These are phyloP conservation scores for Neonectria neomacrospora DNA, from an alignment of 2,329 filamentous ascomycete genomes.

Conservation along the genomic window DNA sequence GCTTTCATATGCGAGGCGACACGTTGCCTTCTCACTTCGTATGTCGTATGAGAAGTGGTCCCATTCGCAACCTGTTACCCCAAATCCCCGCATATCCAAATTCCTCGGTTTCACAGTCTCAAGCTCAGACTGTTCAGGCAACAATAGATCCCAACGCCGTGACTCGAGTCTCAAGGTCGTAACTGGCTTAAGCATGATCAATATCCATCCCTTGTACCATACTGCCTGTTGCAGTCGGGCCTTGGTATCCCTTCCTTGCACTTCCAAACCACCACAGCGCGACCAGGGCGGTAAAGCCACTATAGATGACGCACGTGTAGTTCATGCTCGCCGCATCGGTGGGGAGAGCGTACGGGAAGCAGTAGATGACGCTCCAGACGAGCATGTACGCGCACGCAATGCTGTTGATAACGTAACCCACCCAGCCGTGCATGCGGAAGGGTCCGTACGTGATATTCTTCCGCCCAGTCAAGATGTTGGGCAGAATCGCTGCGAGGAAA, in stretches of 20 bases:
- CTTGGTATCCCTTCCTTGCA: slow-evolving; percentile 42
- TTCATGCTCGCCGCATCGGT: slow-evolving; percentile 63
- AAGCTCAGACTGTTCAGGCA: not conserved
- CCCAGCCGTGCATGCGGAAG: slow-evolving; percentile 62
- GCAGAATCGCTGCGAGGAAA: slow-evolving; percentile 72
- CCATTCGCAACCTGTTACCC: not conserved
- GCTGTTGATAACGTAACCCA: slow-evolving; percentile 63
- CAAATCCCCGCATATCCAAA: slow-evolving; percentile 7
- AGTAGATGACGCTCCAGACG: slow-evolving; percentile 72
- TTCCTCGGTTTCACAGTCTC: not conserved
- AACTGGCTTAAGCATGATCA: slow-evolving; percentile 30
- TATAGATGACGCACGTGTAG: slow-evolving; percentile 59
- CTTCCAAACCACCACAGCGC: slow-evolving; percentile 55
- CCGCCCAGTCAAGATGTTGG: slow-evolving; percentile 59
- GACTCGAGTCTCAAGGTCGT: not conserved
- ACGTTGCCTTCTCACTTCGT: not conserved
- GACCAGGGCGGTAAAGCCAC: slow-evolving; percentile 53
- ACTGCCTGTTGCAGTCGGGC: slow-evolving; percentile 37
- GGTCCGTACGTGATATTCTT: slow-evolving; percentile 60
- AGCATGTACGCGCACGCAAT: slow-evolving; percentile 67
- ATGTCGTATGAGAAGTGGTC: not conserved
- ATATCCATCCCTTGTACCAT: slow-evolving; percentile 36
- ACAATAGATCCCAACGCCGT: not conserved
- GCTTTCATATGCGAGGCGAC: not conserved
- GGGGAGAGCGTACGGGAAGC: slow-evolving; percentile 64